Conservation (phyloP, 2,329 filamentous ascomycete species). For the Aspergillus sp. region DNA sequence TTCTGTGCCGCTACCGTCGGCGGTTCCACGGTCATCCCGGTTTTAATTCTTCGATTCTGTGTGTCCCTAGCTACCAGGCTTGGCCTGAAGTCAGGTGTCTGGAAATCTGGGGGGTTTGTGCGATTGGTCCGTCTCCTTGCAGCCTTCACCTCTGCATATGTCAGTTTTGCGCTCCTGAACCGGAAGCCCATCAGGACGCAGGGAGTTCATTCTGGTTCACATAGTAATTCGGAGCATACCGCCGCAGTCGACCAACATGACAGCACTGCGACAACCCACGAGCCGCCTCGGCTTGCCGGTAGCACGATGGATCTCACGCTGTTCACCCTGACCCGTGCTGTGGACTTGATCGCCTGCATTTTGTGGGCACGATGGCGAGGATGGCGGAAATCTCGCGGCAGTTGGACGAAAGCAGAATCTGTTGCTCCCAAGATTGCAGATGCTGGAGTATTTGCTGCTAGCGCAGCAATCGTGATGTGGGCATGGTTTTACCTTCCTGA, state of each 20-base stretch:
- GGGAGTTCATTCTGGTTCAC: conserved; percentile 7
- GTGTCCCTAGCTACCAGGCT: conserved; percentile 20
- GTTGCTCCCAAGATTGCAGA: conserved; percentile 53
- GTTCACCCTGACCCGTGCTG: conserved; percentile 69
- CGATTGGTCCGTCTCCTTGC: conserved; percentile 41
- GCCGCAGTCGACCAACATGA: conserved; percentile 4
- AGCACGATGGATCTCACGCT: conserved; percentile 78
- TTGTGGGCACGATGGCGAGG: conserved; percentile 56
- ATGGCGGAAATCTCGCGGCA: conserved; percentile 27
- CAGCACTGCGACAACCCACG: conserved; percentile 11
- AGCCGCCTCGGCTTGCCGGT: conserved; percentile 54
- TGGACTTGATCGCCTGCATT: conserved; percentile 67
- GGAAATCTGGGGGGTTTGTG: conserved; percentile 14
- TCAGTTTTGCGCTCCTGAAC: conserved; percentile 51
- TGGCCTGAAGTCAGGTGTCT: conserved; percentile 15
- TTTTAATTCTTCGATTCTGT: conserved; percentile 25
- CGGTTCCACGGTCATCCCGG: conserved; percentile 49
- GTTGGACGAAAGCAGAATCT: conserved; percentile 39
- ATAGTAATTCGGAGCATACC: conserved; percentile 5
- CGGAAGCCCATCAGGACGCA: conserved; percentile 25
- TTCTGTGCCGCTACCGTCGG: conserved; percentile 53
- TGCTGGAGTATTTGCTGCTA: conserved; percentile 67
- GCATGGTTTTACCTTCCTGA: conserved; percentile 77
- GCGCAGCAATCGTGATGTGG: conserved; percentile 79
- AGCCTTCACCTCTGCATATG: conserved; percentile 48